A percentile compares a stretch with the other conserved stretches of the same genome.
Conservation (phyloP, 2,329 filamentous ascomycete genomes). For the Fusarium piperis region DNA sequence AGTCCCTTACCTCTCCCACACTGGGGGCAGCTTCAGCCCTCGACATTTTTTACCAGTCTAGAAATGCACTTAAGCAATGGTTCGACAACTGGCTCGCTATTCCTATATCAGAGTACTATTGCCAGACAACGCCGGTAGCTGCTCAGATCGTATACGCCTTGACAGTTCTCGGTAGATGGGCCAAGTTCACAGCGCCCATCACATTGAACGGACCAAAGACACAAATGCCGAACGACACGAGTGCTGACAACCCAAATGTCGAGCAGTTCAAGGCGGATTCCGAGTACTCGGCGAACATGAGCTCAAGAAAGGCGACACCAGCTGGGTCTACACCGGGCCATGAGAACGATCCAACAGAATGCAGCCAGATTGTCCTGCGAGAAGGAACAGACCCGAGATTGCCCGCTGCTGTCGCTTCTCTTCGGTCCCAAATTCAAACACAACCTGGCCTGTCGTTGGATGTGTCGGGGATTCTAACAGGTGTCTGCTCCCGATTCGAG, state of each 20-base stretch:
- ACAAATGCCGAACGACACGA: conserved; percentile 41
- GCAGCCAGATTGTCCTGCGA: conserved; percentile 34
- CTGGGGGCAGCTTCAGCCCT: conserved; percentile 54
- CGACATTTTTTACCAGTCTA: conserved; percentile 61
- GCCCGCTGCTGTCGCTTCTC: conserved; percentile 51
- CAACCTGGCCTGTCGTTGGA: conserved; percentile 59
- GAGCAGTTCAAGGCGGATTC: conserved; percentile 39
- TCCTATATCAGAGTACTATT: conserved; percentile 54
- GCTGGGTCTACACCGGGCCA: conserved; percentile 15
- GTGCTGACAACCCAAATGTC: conserved; percentile 26
- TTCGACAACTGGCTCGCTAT: conserved; percentile 60
- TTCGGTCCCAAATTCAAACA: conserved; percentile 53
- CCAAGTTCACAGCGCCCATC: conserved; percentile 55
- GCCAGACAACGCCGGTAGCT: conserved; percentile 56
- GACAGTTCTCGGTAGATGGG: conserved; percentile 62
- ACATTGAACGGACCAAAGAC: conserved; percentile 38
- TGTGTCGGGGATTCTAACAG: conserved; percentile 54
- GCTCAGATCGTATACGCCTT: conserved; percentile 61
- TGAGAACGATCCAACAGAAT: conserved; percentile 20
- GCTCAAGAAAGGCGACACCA: conserved; percentile 10
- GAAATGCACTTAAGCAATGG: conserved; percentile 57
- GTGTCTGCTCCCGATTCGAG: conserved; percentile 55
- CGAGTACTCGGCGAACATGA: conserved; percentile 21
- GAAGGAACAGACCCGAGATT: conserved; percentile 51
- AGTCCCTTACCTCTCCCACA: conserved; percentile 52